phyloP scores from a whole-genome alignment of 2,329 filamentous ascomycete species.

The Calonectria naviculata region DNA sequence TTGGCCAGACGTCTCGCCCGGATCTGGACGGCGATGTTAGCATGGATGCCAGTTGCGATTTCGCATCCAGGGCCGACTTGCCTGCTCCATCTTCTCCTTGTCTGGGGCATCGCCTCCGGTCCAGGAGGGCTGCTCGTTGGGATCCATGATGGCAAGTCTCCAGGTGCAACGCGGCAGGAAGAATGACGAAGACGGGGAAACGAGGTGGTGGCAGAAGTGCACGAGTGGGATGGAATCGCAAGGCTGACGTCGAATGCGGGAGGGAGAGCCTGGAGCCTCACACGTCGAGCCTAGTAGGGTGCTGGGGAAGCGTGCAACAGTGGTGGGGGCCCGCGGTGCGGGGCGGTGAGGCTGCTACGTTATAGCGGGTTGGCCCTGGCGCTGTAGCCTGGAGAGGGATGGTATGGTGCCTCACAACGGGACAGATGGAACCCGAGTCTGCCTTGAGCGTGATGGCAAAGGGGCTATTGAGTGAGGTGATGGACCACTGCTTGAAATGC shows the following conservation, averaged over 20 bases:
- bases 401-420: background rate
- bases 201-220: conserved; percentile 5
- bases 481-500: background rate
- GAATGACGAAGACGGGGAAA: conserved; percentile 6
- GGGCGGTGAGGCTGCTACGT: conserved; percentile 39
- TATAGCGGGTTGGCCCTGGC: conserved; percentile 35
- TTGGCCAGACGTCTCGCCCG: conserved; percentile 61
- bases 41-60: conserved; percentile 23
- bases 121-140: conserved; percentile 55
- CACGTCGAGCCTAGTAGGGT: conserved; percentile 7
- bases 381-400: conserved; percentile 27
- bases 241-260: conserved; percentile 36
- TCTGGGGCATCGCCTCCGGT: conserved; percentile 63
- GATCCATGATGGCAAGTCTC: conserved; percentile 52
- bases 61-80: conserved; percentile 40
- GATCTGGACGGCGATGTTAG: conserved; percentile 49
- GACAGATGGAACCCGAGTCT: background rate
- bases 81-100: conserved; percentile 69
- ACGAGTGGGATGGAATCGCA: conserved; percentile 36
- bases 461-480: background rate
- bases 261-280: conserved; percentile 24
- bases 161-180: background rate
- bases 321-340: conserved; percentile 25
- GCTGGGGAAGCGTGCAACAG: background rate
- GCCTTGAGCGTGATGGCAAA: background rate